Evolutionary conservation across 2,329 filamentous ascomycete genomes (phyloP), one percentile per base, ranked within the genome.

Genomic region (Acarospora socialis): DNA sequence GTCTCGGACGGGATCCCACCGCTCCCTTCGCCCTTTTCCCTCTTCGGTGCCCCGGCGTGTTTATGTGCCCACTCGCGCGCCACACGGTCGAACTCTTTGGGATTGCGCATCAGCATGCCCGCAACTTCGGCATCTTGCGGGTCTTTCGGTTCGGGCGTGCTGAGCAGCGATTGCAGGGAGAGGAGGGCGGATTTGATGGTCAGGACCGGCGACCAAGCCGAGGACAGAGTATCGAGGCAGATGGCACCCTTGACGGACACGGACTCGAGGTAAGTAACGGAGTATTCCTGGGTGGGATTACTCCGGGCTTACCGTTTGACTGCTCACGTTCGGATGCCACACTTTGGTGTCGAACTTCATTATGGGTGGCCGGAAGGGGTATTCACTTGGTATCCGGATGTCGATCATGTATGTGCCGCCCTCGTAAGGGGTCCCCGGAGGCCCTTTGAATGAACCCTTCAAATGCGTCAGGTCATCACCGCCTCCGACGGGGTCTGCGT

Each of bases 271-370:
- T n/a, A 17, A 7, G 12, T 13, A 9, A 30, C 10, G 15, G 12
- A 28, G 18, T 5, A 16, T 10, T 8, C 30, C 15, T 22, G 23
- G 15, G 25, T 15, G 21, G 15, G 22, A n/a, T 10, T 22, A 35
- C 35, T 10, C 14, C 12, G 6, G 12, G 65, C 76, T 50, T 60
- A 92, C 84, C 23, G 86, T 94, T 53, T 90, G 80, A 49, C 80
- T 87, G 66, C 81, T 92, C 59, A 98, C 73, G 51, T 98, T 98
- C 20, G 90, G 90, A 55, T 98, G 90, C 86, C 86, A 98, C 46
- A 95, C 78, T 56, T 78, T 86, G 42, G 90, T 98, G 42, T 78
- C 71, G 51, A 95, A 95, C 47, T 73, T 78, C 79, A 98, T 95
- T 37, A 72, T 56, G 4, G 90, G 90, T 3, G 87, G 82, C 46